Percentiles rank a stretch among this genome's conserved stretches.
Evolutionary conservation across 208 protist genomes (phyloP).

Genomic region (Trypanosoma cruzi): DNA sequence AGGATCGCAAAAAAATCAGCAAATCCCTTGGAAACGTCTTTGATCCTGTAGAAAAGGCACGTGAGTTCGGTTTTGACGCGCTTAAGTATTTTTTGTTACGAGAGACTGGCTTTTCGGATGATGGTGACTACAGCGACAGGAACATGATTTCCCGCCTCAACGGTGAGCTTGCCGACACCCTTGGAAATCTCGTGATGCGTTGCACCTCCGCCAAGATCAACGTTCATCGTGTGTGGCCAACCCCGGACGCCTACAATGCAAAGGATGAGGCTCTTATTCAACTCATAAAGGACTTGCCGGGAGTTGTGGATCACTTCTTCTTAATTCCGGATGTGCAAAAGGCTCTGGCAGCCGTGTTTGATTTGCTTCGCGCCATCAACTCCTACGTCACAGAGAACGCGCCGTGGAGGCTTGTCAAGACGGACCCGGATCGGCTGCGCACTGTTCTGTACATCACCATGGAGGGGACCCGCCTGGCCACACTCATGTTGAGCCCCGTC

Average conservation of each 20-base stretch:
- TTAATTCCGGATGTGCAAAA: constrained; percentile 86
- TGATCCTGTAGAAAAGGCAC: constrained; percentile 87
- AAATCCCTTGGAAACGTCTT: constrained; percentile 98
- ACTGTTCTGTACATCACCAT: constrained; percentile 92
- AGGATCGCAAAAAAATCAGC: constrained; percentile 96
- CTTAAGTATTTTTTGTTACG: constrained; percentile 96
- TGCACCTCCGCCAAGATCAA: constrained; percentile 88
- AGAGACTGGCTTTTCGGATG: constrained; percentile 94
- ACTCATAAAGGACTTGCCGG: constrained; percentile 60
- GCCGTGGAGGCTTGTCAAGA: constrained; percentile 93
- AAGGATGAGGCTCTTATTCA: constrained; percentile 64
- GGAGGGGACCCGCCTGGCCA: constrained; percentile 87
- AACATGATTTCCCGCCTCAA: constrained; percentile 90
- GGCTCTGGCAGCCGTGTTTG: constrained; percentile 86
- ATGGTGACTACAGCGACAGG: constrained; percentile 95
- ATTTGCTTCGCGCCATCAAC: constrained; percentile 87
- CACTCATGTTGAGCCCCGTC: constrained; percentile 83
- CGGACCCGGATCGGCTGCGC: constrained; percentile 63
- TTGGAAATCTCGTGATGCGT: constrained; percentile 93
- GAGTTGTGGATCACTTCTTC: constrained; percentile 85
- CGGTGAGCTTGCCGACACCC: constrained; percentile 93
- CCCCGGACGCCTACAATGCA: constrained; percentile 66
- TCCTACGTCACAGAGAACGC: constrained; percentile 90
- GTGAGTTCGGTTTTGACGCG: constrained; percentile 89
- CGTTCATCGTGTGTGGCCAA: constrained; percentile 67